Evolutionary conservation across 805 yeast species (phyloP).

Genomic region (Pichia insulana): DNA sequence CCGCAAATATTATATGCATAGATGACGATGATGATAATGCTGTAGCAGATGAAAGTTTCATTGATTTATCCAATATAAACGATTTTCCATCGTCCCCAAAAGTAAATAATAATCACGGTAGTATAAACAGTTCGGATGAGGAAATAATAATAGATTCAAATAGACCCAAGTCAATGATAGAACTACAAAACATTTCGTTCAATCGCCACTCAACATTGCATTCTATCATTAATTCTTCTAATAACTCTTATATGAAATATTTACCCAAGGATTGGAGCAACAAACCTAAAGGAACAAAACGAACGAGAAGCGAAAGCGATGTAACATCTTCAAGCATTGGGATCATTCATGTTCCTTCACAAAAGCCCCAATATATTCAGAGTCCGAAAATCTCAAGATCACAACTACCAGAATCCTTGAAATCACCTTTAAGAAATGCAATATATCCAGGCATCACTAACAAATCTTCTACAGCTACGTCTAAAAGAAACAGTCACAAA

Average conservation of each 20-base stretch:
- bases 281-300: too few relatives aligned
- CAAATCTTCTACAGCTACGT: not conserved
- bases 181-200: too few relatives aligned
- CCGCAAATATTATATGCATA: not conserved
- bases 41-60: too few relatives aligned
- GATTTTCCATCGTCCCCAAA: constrained; percentile 3
- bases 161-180: too few relatives aligned
- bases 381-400: not conserved
- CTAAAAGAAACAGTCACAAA: not conserved
- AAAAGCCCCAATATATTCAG: not conserved
- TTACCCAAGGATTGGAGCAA: too few relatives aligned
- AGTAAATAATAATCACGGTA: not conserved
- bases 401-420: too few relatives aligned
- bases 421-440: not conserved
- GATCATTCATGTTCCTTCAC: not conserved
- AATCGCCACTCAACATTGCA: too few relatives aligned
- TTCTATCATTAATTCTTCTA: too few relatives aligned
- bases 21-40: not conserved
- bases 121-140: not conserved
- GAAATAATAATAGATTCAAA: not conserved
- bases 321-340: constrained; percentile 3
- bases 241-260: too few relatives aligned
- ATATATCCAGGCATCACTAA: not conserved
- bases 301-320: not conserved
- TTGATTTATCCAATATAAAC: too few relatives aligned